Base-by-base conservation (phyloP, 1,284 basidiomycete species). In the Ceratobasidium sp. region DNA sequence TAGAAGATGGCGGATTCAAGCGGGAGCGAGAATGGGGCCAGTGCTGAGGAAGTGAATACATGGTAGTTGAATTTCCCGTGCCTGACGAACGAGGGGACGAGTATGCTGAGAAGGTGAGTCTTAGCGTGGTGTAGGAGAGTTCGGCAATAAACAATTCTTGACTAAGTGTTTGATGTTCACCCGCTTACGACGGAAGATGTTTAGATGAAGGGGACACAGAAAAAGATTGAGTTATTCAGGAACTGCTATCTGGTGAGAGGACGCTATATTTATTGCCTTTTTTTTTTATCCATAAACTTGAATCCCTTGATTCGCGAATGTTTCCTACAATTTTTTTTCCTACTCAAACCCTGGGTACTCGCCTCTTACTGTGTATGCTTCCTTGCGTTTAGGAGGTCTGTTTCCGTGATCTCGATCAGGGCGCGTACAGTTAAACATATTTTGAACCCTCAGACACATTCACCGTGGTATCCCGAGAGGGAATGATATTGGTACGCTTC, bases 381-480 rank as follows among this genome's bases (percentile, higher is more conserved):
- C 63, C 56, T 72, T 15, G 23, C 26, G n/a, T 44, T 42, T 51
- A 7, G 6, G 42, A 80, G 80, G 80, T 99, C 81, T 99, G 97
- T 91, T 99, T 99, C 90, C 94, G 98, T 80, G 95, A 96, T 80
- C 99, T 99, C 87, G 98, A 99, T 86, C 98, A 99, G 88, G 97
- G 99, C 85, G 95, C 93, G 18, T 99, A 99, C 87, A 97, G 95
- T 83, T 97, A 97, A 10, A 99, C 97, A 0, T 95, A 99, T 85
- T 91, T 99, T 71, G 97, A 99, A 85, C 98, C 98, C 42, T 88
- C 99, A 80, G 99, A 99, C 87, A 99, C 99, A 97, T 99, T 99
- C 87, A 98, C 99, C 83, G 95, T 99, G 83, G 98, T 99, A 56
- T 99, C 99, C 88, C 90, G 98, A 55, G 97, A 99, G 85, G 98